Evolutionary conservation across 208 protist species (phyloP).

Genomic region (Leishmania martiniquensis): DNA sequence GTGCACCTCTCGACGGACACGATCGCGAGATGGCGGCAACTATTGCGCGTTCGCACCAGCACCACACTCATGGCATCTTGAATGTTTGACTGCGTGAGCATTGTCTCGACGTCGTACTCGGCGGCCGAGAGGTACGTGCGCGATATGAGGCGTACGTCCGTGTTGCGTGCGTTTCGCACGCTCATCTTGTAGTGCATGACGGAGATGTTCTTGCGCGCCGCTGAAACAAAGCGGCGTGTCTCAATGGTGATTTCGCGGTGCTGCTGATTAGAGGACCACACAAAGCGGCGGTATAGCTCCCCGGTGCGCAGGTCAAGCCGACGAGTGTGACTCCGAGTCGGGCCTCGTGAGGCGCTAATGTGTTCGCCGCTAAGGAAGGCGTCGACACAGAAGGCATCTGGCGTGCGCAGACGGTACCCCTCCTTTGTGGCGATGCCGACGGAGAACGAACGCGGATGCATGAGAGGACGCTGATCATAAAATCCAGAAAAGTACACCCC

Average conservation of each 20-base stretch:
- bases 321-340: conserved; percentile 57
- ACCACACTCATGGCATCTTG: conserved; percentile 75
- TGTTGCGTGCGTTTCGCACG: conserved; percentile 82
- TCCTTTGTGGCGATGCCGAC: conserved; percentile 48
- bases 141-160: conserved; percentile 86
- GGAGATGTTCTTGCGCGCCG: conserved; percentile 67
- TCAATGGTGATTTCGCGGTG: conserved; percentile 81
- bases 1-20: conserved; percentile 65
- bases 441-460: conserved; percentile 38
- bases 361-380: conserved; percentile 85
- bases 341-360: conserved; percentile 64
- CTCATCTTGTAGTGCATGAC: conserved; percentile 68
- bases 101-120: conserved; percentile 69
- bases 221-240: conserved; percentile 71
- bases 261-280: conserved; percentile 76
- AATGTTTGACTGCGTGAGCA: conserved; percentile 56
- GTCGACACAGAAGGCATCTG: conserved; percentile 85
- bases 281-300: conserved; percentile 67
- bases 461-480: conserved; percentile 64
- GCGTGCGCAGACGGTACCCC: conserved; percentile 71
- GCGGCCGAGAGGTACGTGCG: conserved; percentile 50
- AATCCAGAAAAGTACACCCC: conserved; percentile 73
- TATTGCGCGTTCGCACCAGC: conserved; percentile 80
- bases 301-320: conserved; percentile 77
- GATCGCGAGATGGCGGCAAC: conserved; percentile 81